Percentiles rank a stretch among this genome's conserved stretches.
These are phyloP conservation scores for Populus ilicifolia DNA, from an alignment of 345 rosid species.

Conservation along the genomic window DNA sequence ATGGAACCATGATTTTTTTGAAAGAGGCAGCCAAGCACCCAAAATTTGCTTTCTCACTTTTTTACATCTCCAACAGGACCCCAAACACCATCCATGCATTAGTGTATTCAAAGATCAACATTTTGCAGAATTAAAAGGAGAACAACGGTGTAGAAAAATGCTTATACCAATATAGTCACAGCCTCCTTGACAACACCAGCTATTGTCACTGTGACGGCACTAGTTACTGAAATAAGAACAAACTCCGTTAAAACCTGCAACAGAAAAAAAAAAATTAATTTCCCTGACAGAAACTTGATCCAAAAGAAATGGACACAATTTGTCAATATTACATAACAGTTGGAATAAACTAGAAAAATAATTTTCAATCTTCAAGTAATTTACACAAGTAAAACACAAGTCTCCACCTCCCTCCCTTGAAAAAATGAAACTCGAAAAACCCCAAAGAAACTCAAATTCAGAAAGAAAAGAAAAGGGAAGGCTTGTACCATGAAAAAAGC, in stretches of 20 bases:
- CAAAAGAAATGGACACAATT: slow-evolving; percentile 1
- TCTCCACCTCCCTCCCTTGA: not conserved
- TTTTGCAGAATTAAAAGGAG: not conserved
- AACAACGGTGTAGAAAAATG: not conserved
- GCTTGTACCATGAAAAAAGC: slow-evolving; percentile 86
- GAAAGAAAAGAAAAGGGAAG: not conserved
- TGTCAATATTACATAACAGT: slow-evolving; percentile 1
- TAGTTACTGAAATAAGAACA: slow-evolving; percentile 90
- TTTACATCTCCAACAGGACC: too few relatives aligned
- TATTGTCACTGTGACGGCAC: slow-evolving; percentile 97
- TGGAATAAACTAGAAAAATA: not conserved
- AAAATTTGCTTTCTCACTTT: too few relatives aligned
- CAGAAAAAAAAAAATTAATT: slow-evolving; percentile 7
- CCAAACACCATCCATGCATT: too few relatives aligned
- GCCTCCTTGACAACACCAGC: slow-evolving; percentile 99
- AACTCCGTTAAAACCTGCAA: slow-evolving; percentile 91
- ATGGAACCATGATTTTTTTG: too few relatives aligned
- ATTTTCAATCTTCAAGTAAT: not conserved
- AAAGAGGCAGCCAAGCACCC: too few relatives aligned
- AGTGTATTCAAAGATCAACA: not conserved
- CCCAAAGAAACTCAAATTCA: not conserved
- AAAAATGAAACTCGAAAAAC: not conserved
- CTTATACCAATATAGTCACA: slow-evolving; percentile 84
- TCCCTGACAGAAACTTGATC: slow-evolving; percentile 5
- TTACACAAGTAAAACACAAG: not conserved